Percentiles rank a stretch among this genome's conserved stretches.
Evolutionary conservation across 2,329 filamentous ascomycete genomes (phyloP).

Genomic region (Apiospora kogelbergensis): DNA sequence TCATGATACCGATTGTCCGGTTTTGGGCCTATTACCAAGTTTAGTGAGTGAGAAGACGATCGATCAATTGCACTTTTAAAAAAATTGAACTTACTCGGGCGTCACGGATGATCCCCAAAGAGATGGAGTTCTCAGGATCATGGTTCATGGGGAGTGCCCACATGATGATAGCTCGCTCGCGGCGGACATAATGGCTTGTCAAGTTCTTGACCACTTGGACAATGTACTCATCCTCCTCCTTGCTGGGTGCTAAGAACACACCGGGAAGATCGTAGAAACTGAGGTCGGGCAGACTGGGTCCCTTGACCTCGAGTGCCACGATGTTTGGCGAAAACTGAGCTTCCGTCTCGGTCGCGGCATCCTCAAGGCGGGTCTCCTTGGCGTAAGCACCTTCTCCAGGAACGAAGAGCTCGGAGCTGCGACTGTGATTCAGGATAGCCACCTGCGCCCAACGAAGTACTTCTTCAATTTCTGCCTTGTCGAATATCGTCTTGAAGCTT

Average conservation of each 20-base stretch:
- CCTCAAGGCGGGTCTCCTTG: slow-evolving; percentile 35
- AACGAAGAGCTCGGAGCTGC: slow-evolving; percentile 51
- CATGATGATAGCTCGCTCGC: slow-evolving; percentile 72
- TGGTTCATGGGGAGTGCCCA: slow-evolving; percentile 76
- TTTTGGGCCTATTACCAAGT: slow-evolving; percentile 16
- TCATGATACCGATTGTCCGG: slow-evolving; percentile 74
- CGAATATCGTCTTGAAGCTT: slow-evolving; percentile 63
- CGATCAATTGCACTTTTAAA: too few relatives aligned
- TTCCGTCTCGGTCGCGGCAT: slow-evolving; percentile 43
- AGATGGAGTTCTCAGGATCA: slow-evolving; percentile 74
- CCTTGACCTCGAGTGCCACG: slow-evolving; percentile 73
- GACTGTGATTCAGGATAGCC: slow-evolving; percentile 69
- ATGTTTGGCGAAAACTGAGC: slow-evolving; percentile 82
- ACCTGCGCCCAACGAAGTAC: slow-evolving; percentile 74
- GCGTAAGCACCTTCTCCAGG: slow-evolving; percentile 46
- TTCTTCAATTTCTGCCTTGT: slow-evolving; percentile 64
- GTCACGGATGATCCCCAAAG: slow-evolving; percentile 62
- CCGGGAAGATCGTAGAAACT: slow-evolving; percentile 87
- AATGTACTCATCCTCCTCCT: slow-evolving; percentile 64
- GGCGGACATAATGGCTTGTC: slow-evolving; percentile 66
- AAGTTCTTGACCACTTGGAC: slow-evolving; percentile 72
- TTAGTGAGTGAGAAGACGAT: slow-evolving; percentile 22
- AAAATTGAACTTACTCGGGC: slow-evolving; percentile 42
- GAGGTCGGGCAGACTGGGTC: slow-evolving; percentile 68
- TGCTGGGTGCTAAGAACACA: slow-evolving; percentile 69